phyloP scores from a whole-genome alignment of 2,329 filamentous ascomycete genomes.

The Tolypocladium cylindrosporum region DNA sequence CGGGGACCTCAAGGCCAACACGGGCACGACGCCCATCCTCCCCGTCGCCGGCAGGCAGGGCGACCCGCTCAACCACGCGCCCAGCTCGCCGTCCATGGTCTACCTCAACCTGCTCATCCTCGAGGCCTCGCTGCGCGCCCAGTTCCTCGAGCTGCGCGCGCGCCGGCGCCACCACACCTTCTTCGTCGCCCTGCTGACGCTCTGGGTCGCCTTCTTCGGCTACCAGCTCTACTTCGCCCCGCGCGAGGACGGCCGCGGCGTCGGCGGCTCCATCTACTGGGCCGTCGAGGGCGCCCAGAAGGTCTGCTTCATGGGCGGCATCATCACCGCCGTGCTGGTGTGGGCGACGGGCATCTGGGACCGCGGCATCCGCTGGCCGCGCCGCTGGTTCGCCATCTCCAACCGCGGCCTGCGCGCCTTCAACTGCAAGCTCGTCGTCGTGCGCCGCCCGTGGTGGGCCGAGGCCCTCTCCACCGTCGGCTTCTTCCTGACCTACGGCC shows the following conservation, averaged over 20 bases:
- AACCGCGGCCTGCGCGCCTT: conserved; percentile 85
- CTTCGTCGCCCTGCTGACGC: conserved; percentile 67
- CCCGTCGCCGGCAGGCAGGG: conserved; percentile 34
- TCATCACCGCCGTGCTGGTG: conserved; percentile 76
- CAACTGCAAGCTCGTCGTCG: conserved; percentile 92
- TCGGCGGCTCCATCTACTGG: conserved; percentile 95
- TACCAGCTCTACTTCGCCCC: conserved; percentile 92
- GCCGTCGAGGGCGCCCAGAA: conserved; percentile 84
- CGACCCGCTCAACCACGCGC: conserved; percentile 71
- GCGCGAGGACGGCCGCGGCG: conserved; percentile 84
- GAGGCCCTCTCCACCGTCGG: conserved; percentile 63
- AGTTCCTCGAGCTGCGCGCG: conserved; percentile 84
- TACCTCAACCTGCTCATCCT: conserved; percentile 97
- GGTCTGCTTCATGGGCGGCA: conserved; percentile 81
- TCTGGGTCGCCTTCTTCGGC: conserved; percentile 77
- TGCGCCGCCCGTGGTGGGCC: conserved; percentile 71
- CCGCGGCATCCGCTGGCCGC: conserved; percentile 84
- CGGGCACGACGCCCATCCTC: conserved; percentile 32
- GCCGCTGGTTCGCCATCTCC: conserved; percentile 79
- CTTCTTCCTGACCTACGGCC: conserved; percentile 69
- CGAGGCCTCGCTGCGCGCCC: conserved; percentile 83
- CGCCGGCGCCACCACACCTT: conserved; percentile 88
- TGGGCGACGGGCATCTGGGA: conserved; percentile 98
- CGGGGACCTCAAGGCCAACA: conserved; percentile 25
- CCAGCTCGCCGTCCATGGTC: conserved; percentile 90